phyloP scores from a whole-genome alignment of 768 basidiomycete genomes.

The Tulasnella sp. region DNA sequence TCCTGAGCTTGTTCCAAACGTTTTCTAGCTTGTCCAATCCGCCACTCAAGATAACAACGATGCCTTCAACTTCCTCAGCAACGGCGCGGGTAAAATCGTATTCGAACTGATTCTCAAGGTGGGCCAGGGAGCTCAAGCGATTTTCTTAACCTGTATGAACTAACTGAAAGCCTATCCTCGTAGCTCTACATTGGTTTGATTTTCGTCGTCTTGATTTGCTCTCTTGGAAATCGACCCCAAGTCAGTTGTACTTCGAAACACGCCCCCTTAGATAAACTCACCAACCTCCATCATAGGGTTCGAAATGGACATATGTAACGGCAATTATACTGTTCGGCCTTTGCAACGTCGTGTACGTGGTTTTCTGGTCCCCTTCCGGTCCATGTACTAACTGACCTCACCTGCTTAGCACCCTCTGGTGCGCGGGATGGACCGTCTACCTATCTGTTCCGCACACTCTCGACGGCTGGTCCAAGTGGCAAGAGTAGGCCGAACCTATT shows the following conservation, averaged over 20 bases:
- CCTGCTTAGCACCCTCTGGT: conserved; percentile 67
- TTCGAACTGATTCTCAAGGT: conserved; percentile 74
- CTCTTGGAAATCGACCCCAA: conserved; percentile 83
- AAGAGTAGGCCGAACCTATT: conserved; percentile 48
- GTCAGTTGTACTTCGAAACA: background rate
- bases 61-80: conserved; percentile 78
- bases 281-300: conserved; percentile 45
- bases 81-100: conserved; percentile 63
- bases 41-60: conserved; percentile 59
- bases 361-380: conserved; percentile 23
- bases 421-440: conserved; percentile 87
- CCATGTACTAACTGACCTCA: conserved; percentile 32
- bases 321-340: conserved; percentile 76
- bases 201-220: conserved; percentile 78
- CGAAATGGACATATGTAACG: conserved; percentile 76
- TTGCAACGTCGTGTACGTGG: conserved; percentile 47
- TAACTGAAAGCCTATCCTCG: background rate
- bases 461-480: conserved; percentile 70
- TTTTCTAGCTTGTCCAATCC: conserved; percentile 66
- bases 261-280: background rate
- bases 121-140: background rate
- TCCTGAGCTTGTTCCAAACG: background rate
- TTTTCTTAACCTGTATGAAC: background rate
- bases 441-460: conserved; percentile 70
- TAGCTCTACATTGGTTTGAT: conserved; percentile 79